Evolutionary conservation across 306 rosid species (phyloP).

Genomic region (Lupinus albus): DNA sequence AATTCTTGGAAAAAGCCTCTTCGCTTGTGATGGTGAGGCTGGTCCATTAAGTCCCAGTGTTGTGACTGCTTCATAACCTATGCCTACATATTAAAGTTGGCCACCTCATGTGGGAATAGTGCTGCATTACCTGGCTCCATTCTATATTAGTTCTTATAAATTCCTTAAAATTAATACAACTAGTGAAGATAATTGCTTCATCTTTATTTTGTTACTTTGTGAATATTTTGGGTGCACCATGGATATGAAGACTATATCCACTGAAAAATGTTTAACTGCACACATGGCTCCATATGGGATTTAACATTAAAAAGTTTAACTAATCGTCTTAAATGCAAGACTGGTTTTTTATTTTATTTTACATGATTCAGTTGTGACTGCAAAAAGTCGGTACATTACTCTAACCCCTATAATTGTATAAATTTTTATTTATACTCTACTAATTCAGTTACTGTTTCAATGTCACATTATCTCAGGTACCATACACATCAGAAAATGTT

Average conservation of each 20-base stretch:
- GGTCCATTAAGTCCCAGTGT: not conserved
- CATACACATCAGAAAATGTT: slow-evolving; percentile 89
- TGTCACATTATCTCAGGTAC: slow-evolving; percentile 56
- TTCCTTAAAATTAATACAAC: slow-evolving; percentile 10
- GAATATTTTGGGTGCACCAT: slow-evolving; percentile 20
- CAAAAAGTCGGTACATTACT: slow-evolving; percentile 26
- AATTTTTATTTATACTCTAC: slow-evolving; percentile 28
- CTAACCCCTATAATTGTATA: not conserved
- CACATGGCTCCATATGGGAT: slow-evolving; percentile 13
- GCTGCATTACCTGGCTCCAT: slow-evolving; percentile 16
- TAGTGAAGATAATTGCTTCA: slow-evolving; percentile 25
- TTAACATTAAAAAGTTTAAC: slow-evolving; percentile 26
- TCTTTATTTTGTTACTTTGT: slow-evolving; percentile 28
- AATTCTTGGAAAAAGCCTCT: no score
- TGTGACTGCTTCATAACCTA: slow-evolving; percentile 22
- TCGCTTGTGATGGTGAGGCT: no score
- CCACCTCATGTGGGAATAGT: not conserved
- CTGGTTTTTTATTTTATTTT: no score
- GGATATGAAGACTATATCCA: slow-evolving; percentile 25
- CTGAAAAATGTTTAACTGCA: not conserved
- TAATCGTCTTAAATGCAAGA: slow-evolving; percentile 1
- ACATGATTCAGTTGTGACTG: slow-evolving; percentile 14
- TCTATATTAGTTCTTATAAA: slow-evolving; percentile 18
- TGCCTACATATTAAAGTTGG: slow-evolving; percentile 16
- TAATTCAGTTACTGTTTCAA: slow-evolving; percentile 28